These are phyloP conservation scores for Citrus glauca DNA, from an alignment of 345 rosid species.

Conservation along the genomic window DNA sequence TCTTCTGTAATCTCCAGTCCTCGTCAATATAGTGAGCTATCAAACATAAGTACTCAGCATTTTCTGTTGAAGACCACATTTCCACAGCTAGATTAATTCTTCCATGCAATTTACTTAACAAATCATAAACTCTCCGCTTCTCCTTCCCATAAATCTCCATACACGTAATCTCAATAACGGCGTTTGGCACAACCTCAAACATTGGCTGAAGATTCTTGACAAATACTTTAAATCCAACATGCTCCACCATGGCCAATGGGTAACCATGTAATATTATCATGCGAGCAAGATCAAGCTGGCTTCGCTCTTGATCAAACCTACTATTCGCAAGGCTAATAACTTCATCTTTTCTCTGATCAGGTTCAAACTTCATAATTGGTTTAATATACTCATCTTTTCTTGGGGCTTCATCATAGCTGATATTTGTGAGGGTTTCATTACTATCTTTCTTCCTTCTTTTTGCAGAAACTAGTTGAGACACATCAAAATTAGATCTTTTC, in stretches of 20 bases:
- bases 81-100: constrained; percentile 74
- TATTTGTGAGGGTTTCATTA: constrained; percentile 40
- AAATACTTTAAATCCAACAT: constrained; percentile 84
- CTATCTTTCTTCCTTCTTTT: constrained; percentile 80
- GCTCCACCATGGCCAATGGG: constrained; percentile 81
- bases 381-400: constrained; percentile 66
- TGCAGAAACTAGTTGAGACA: constrained; percentile 75
- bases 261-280: constrained; percentile 87
- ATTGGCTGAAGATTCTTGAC: constrained; percentile 89
- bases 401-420: constrained; percentile 64
- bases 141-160: constrained; percentile 71
- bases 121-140: constrained; percentile 67
- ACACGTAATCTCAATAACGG: constrained; percentile 59
- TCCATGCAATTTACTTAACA: constrained; percentile 55
- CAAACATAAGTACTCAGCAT: constrained; percentile 54
- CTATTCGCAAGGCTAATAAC: constrained; percentile 52
- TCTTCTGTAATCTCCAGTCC: constrained; percentile 81
- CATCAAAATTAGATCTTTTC: constrained; percentile 78
- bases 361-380: constrained; percentile 64
- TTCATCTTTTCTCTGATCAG: constrained; percentile 70
- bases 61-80: constrained; percentile 71
- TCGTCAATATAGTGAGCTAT: constrained; percentile 73
- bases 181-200: constrained; percentile 63
- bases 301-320: constrained; percentile 77
- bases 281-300: constrained; percentile 78